These are phyloP conservation scores for Artemisia argyi DNA, from an alignment of 129 eudicot species.

Conservation along the genomic window DNA sequence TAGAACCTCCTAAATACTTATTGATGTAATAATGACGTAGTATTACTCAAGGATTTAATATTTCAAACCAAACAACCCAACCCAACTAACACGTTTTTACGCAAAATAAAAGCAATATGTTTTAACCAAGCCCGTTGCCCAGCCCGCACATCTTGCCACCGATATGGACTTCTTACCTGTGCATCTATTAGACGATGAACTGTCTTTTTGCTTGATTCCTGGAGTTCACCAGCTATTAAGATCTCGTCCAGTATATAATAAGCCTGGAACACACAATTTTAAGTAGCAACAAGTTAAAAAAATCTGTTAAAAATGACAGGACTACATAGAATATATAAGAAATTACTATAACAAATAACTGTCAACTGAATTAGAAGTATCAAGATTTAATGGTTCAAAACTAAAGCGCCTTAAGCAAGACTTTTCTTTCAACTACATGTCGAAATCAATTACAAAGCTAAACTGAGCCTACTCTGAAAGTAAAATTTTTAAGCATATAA, in stretches of 20 bases:
- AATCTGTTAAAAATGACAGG: background rate
- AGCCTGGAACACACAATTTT: constrained; percentile 43
- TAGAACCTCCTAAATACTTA: no score
- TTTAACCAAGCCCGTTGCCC: no score
- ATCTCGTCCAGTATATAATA: constrained; percentile 87
- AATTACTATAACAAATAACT: constrained; percentile 3
- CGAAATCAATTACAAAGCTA: background rate
- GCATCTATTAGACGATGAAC: constrained; percentile 75
- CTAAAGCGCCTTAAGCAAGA: background rate
- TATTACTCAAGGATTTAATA: no score
- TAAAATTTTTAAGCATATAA: background rate
- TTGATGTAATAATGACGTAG: no score
- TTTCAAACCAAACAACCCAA: no score
- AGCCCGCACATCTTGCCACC: no score
- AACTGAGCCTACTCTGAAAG: background rate
- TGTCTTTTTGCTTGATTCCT: constrained; percentile 89
- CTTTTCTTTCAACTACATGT: background rate
- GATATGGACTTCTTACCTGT: constrained; percentile 43
- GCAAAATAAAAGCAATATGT: no score
- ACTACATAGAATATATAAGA: background rate
- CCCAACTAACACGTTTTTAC: no score
- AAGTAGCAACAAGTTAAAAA: background rate
- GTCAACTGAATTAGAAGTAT: constrained; percentile 11
- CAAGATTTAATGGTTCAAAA: constrained; percentile 12
- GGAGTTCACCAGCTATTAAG: constrained; percentile 90